phyloP scores from a whole-genome alignment of 805 yeast species.

The Ogataea thermomethanolica region DNA sequence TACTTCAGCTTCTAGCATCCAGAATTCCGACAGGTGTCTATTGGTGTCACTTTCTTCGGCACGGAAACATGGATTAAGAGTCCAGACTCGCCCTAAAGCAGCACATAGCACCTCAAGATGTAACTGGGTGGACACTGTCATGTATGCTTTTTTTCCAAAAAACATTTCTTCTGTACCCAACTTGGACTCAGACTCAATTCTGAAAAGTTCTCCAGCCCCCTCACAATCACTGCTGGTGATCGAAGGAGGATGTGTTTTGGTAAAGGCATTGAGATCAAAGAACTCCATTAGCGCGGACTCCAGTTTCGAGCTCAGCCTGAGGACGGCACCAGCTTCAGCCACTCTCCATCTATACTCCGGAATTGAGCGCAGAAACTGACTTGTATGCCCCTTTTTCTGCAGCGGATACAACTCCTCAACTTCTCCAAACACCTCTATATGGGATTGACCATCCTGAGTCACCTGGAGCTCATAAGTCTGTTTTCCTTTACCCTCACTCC shows the following conservation, averaged over 20 bases:
- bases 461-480: slow-evolving; percentile 52
- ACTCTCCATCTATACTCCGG: slow-evolving; percentile 81
- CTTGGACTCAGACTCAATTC: slow-evolving; percentile 38
- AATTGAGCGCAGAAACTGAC: slow-evolving; percentile 63
- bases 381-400: slow-evolving; percentile 72
- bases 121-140: slow-evolving; percentile 90
- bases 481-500: slow-evolving; percentile 45
- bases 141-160: slow-evolving; percentile 63
- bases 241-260: slow-evolving; percentile 81
- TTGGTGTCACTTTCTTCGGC: slow-evolving; percentile 92
- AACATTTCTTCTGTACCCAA: slow-evolving; percentile 35
- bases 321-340: slow-evolving; percentile 54
- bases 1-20: slow-evolving; percentile 96
- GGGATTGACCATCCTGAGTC: slow-evolving; percentile 24
- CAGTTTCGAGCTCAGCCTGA: slow-evolving; percentile 69
- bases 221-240: slow-evolving; percentile 91
- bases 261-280: slow-evolving; percentile 52
- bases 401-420: slow-evolving; percentile 69
- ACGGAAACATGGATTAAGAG: slow-evolving; percentile 86
- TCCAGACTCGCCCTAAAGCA: slow-evolving; percentile 80
- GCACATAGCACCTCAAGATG: slow-evolving; percentile 80
- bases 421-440: slow-evolving; percentile 52
- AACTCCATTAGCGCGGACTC: slow-evolving; percentile 52
- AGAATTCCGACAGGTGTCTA: slow-evolving; percentile 89
- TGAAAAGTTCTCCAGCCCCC: slow-evolving; percentile 93